Evolutionary conservation across 1,284 basidiomycete genomes (phyloP).

Genomic region (Apiotrichum domesticum): DNA sequence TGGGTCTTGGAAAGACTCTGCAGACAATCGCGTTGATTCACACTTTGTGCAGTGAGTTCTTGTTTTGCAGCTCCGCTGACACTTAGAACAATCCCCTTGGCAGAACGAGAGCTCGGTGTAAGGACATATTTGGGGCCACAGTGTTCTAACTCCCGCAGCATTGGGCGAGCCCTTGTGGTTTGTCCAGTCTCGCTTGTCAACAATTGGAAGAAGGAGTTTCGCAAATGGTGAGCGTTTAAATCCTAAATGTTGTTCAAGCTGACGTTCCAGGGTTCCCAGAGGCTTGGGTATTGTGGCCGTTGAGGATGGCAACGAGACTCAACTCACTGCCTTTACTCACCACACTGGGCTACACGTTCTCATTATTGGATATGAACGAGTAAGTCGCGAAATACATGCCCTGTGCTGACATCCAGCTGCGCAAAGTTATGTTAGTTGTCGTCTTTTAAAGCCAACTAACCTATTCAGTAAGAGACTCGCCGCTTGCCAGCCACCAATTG

Average conservation of each 20-base stretch:
- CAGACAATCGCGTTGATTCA: conserved; percentile 81
- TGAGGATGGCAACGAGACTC: conserved; percentile 63
- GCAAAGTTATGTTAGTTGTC: conserved; percentile 63
- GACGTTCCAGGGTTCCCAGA: conserved; percentile 4
- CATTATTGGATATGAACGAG: conserved; percentile 87
- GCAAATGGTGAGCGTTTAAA: conserved; percentile 64
- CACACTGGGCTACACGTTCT: conserved; percentile 73
- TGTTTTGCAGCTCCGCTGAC: too few species aligned
- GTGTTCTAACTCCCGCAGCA: conserved; percentile 17
- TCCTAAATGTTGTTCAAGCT: conserved; percentile 9
- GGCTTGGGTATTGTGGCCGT: conserved; percentile 61
- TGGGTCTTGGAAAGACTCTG: conserved; percentile 87
- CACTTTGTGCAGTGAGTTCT: conserved; percentile 71
- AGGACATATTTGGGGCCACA: conserved; percentile 6
- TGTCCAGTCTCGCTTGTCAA: conserved; percentile 91
- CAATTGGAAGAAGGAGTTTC: conserved; percentile 96
- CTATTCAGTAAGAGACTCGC: conserved; percentile 39
- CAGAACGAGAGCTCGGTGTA: conserved; percentile 53
- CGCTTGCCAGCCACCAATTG: conserved; percentile 65
- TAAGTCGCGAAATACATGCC: conserved; percentile 15
- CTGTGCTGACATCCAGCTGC: conserved; percentile 50
- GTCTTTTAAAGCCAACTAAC: conserved; percentile 4
- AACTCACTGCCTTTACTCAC: conserved; percentile 60
- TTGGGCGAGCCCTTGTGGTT: conserved; percentile 80
- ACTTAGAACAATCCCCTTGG: conserved; percentile 69